A percentile compares a stretch with the other conserved stretches of the same genome.
These are phyloP conservation scores for Coelastrella sp. DNA, from an alignment of 139 green algal genomes.

Conservation along the genomic window DNA sequence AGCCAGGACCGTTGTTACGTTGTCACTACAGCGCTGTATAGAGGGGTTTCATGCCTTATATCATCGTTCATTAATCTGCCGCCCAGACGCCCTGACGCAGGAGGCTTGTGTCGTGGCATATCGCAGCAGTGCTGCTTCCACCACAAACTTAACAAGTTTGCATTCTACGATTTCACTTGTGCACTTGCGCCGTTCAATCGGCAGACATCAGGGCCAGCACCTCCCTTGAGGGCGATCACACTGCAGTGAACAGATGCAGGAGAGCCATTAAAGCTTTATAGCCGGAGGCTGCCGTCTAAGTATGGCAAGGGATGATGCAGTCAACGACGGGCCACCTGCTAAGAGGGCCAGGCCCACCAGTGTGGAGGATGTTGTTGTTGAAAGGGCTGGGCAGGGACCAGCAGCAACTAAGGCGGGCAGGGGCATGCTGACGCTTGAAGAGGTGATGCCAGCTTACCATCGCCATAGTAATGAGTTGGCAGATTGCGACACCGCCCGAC, in stretches of 20 bases:
- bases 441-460: background rate
- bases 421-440: slow-evolving; percentile 32
- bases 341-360: slow-evolving; percentile 40
- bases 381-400: background rate
- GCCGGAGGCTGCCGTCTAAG: background rate
- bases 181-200: no score
- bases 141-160: no score
- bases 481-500: no score
- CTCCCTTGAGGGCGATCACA: background rate
- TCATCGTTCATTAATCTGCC: no score
- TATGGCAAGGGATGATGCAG: slow-evolving; percentile 1
- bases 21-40: no score
- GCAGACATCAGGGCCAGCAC: background rate
- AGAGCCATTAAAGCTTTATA: background rate
- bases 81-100: no score
- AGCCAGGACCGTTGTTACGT: no score
- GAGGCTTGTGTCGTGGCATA: no score
- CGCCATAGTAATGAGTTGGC: no score
- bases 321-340: slow-evolving; percentile 14
- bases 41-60: no score
- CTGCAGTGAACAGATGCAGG: background rate
- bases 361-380: slow-evolving; percentile 36
- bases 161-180: no score
- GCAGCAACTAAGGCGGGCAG: background rate
- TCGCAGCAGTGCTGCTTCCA: no score